Conservation (phyloP, 2,329 filamentous ascomycete genomes). For the Macroventuria anomochaeta region DNA sequence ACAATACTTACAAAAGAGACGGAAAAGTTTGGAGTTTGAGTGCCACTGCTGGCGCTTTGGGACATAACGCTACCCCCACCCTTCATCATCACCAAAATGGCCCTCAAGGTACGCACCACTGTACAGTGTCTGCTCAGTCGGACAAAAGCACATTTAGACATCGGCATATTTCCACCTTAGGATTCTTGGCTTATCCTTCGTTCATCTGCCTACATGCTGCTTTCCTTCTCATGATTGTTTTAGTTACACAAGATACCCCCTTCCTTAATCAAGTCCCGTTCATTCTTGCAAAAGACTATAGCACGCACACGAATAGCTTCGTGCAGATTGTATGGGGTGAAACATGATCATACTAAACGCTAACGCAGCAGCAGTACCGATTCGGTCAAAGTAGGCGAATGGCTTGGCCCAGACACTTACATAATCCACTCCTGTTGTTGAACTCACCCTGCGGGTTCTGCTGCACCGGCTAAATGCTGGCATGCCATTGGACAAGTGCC, state of each 20-base stretch:
- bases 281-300: not conserved
- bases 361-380: not conserved
- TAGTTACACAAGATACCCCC: slow-evolving; percentile 41
- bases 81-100: slow-evolving; percentile 10
- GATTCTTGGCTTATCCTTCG: not conserved
- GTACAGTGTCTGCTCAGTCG: slow-evolving; percentile 38
- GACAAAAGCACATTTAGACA: slow-evolving; percentile 18
- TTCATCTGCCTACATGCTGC: slow-evolving; percentile 4
- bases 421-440: too few species aligned
- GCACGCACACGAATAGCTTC: not conserved
- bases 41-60: not conserved
- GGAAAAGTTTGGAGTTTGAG: slow-evolving; percentile 23
- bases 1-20: slow-evolving; percentile 22
- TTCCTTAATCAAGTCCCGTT: slow-evolving; percentile 29
- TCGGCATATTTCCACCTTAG: slow-evolving; percentile 7
- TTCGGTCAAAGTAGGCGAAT: too few species aligned
- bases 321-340: not conserved
- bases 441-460: too few species aligned
- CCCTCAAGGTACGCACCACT: slow-evolving; percentile 19
- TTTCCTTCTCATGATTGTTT: slow-evolving; percentile 21
- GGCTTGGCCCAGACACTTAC: too few species aligned
- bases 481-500: too few species aligned
- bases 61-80: slow-evolving; percentile 9
- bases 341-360: not conserved
- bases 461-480: too few species aligned